Evolutionary conservation across 768 basidiomycete species (phyloP), one percentile per base, ranked within the genome.

Genomic region (Podaxis rugospora): DNA sequence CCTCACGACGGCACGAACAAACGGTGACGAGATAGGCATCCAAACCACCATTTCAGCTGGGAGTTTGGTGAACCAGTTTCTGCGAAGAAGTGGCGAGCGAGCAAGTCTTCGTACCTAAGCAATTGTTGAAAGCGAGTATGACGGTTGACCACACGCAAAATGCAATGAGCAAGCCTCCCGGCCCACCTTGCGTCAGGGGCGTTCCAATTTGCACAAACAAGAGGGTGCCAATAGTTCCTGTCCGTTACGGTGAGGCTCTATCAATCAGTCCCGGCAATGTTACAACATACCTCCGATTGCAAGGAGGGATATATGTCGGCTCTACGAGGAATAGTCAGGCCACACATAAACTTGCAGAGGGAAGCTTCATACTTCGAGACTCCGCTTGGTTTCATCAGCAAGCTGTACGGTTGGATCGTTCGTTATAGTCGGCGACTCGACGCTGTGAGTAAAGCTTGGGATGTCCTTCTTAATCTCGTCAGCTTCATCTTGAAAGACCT

Each of bases 41-140:
- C 84, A 86, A 23, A 86, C 83, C 32, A 89, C 88, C 90, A 92
- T 91, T 72, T 92, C 90, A 39, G 88, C 90, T 82, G 64, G 18
- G 32, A 25, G 36, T 42, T 7, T 3, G 23, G 18, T 57, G 44
- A 47, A 44, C 46, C 11, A 10, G 4, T 11, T 23, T 23, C 23
- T 14, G 1, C 16, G 1, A 23, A 6, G 5, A 49, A 39, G 6
- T 18, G 11, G 36, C 40, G 14, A 51, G 28, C 21, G 14, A 51
- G 28, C 21, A 39, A 10, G 37, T 5, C 6, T 9, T 68, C 77
- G 21, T 62, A 78, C 76, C 68, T 4, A 77, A 69, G 56, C 82
- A 83, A 51, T 79, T 80, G 60, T 77, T 83, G 49, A 81, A 69
- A 0, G 80, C 80, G 27, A 82, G 60, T 21, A 83, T 76, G 53